Evolutionary conservation across 2,329 filamentous ascomycete species (phyloP), one percentile per base, ranked within the genome.

Genomic region (Hymenoscyphus infarciens): DNA sequence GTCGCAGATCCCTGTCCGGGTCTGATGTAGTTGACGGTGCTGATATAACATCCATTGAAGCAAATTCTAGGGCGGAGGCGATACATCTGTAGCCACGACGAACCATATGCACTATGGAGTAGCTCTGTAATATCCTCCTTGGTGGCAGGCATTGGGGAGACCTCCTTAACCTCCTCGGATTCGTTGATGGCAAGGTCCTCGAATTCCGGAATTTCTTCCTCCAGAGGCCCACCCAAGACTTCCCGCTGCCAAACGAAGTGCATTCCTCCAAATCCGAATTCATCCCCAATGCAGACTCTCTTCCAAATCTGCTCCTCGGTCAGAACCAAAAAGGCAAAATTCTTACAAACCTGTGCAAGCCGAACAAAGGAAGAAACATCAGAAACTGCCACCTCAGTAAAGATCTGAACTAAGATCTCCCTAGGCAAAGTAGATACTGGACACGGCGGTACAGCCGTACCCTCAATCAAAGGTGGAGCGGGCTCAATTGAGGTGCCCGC

Each of bases 1-100:
- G 87, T 88, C 22, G 84, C 82, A 2, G 86, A 87, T 11, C 87
- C 82, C 63, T 89, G 89, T 35, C 95, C 95, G 0, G 91, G 80
- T 27, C 95, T 90, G 57, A 91, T 87, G 77, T 99, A 99, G 78
- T 98, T 98, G 63, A 97, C 92, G 0, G 94, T 98, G 75, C 87
- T 91, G 76, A 99, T 98, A 78, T 99, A 99, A 77, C 92, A 90
- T 29, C 95, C 95, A 71, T 95, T 95, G 81, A 96, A 99, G 63
- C 95, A 91, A 64, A 98, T 83, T 53, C 95, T 88, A 2, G 95
- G 94, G 15, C 92, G 89, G 5, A 81, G 80, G 45, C 89, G 90
- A 78, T 97, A 96, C 79, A 97, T 91, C 60, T 79, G 76, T 71
- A 83, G 78, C 84, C 85, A 88, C 1, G 83, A 82, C 1, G 75